Evolutionary conservation across 2,329 filamentous ascomycete species (phyloP), one percentile per base, ranked within the genome.

Genomic region (Aspergillus pseudonomiae): DNA sequence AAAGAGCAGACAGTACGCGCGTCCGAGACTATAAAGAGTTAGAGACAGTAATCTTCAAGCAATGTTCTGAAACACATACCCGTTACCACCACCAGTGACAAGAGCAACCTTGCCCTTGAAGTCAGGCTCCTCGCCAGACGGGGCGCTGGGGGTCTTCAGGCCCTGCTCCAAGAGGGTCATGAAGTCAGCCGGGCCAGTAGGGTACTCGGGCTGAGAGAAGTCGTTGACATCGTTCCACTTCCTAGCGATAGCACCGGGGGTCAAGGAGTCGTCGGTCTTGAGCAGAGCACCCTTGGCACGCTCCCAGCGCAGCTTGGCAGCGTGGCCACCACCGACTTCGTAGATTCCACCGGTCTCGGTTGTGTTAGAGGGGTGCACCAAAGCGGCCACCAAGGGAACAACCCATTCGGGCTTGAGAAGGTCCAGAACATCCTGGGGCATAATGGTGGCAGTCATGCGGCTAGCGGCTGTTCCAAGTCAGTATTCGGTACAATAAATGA

Each of bases 301-400:
- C 85, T 99, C 92, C 95, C 95, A 99, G 74, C 95, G 88, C 64
- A 97, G 81, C 86, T 98, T 98, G 70, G 94, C 92, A 63, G 96
- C 83, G 81, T 96, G 93, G 62, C 94, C 95, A 76, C 92, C 95
- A 65, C 95, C 95, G 68, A 91, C 92, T 82, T 98, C 95, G 79
- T 94, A 98, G 78, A 98, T 97, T 65, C 88, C 85, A 67, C 95
- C 95, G 54, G 87, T 94, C 84, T 98, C 94, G 55, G 82, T 79
- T 9, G 86, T 90, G 83, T 95, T 96, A 73, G 87, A 92, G 75
- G 91, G 89, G 86, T 98, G 94, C 50, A 91, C 91, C 57, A 99
- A 85, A 63, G 91, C 89, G 57, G 93, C 94, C 36, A 98, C 95
- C 48, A 98, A 84, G 41, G 95, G 95, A 54, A 98, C 93, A 65